Evolutionary conservation across 2,329 filamentous ascomycete species (phyloP), one percentile per base, ranked within the genome.

Genomic region (Massarina eburnea): DNA sequence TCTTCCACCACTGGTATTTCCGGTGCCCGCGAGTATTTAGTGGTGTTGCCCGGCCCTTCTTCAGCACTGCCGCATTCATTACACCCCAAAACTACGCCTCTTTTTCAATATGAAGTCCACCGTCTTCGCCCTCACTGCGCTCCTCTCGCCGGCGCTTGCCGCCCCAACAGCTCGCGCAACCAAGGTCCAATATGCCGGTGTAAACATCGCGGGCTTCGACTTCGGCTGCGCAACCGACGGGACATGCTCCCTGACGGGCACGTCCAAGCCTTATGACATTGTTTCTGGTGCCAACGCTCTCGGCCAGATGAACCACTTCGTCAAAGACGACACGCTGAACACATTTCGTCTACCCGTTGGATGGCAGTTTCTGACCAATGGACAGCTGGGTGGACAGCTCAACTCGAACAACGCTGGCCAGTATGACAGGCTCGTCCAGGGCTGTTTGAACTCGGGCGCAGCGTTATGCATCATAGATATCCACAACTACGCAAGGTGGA

Each of bases 351-450:
- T 85, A 8, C 80, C 80, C 1, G 75, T 81, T 1, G 72, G 73
- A 14, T 85, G 82, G 82, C 81, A 85, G 55, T 84, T 76, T 54
- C 73, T 85, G n/a, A 70, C 78, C 45, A 77, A 78, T 54, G 74
- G 76, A 51, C 66, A 76, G 34, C 63, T 78, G n/a, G 78, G 78
- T 20, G 76, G 72, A 18, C 70, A 66, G 10, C 71, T 85, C 24
- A 69, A 83, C 57, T 38, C 66, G 12, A 63, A 57, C 10, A 81
- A 80, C 45, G 62, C 79, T 18, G 75, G 59, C 2, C 71, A 75
- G 29, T 85, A 82, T 56, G 76, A 85, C 55, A 68, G 73, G 20
- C 67, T 85, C 8, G 71, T 85, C 18, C 75, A 82, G 54, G 74
- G 73, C 20, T 85, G 82, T 54, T 67, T 85, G 15, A 69, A 61